Evolutionary conservation across 2,329 filamentous ascomycete species (phyloP), one percentile per base, ranked within the genome.

Genomic region (Aureobasidium musti): DNA sequence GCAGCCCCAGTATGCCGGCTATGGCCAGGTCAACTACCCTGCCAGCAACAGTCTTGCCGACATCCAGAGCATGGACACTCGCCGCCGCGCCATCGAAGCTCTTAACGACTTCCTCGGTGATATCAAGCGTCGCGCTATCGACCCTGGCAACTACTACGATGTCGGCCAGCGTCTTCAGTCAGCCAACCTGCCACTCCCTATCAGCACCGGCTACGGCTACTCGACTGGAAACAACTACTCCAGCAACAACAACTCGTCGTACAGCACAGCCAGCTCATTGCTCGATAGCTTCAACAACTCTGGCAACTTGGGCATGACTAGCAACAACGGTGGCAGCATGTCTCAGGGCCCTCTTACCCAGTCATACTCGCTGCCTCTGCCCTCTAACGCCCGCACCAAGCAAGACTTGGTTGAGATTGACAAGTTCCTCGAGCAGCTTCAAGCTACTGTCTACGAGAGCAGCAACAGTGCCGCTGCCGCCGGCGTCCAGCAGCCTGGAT

Each of bases 41-140:
- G 76, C 77, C 68, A 77, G 71, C 73, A 72, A 71, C 65, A 73
- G 71, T 63, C 68, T 73, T 39, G 72, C 72, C 68, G 74, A 78
- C 70, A 73, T 77, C 45, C 74, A 78, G 69, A 74, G 76, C 73
- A 75, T 89, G 74, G 91, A 94, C 74, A 85, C 87, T 71, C 87
- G 91, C 74, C 95, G 94, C 81, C 91, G 92, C 63, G 81, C 80
- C 69, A 91, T 89, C 72, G 92, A 97, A 74, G 90, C 91, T 67
- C 82, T 97, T 68, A 94, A 96, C 75, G 92, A 97, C 76, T 97
- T 98, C 81, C 96, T 98, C 71, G 91, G 91, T 71, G 92, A 91
- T 76, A 88, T 92, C 72, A 98, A 97, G 84, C 91, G 93, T 73
- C 90, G 92, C 74, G 88, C 92, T 73, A 90, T 98, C 71, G 92